Conservation (phyloP, 2,329 filamentous ascomycete genomes). For the Colletotrichum falcatum region DNA sequence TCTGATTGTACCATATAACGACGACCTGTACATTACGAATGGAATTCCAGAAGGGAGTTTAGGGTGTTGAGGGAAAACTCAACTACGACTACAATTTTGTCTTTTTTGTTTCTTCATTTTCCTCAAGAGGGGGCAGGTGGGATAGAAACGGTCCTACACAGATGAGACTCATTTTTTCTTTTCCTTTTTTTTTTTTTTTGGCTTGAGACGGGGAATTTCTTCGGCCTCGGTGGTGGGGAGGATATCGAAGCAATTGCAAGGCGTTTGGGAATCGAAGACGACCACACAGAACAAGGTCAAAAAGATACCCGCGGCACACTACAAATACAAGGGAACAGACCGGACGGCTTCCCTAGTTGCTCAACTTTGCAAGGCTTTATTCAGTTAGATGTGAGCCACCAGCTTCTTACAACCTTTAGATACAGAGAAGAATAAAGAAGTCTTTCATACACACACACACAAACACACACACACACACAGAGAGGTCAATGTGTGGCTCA, state of each 20-base stretch:
- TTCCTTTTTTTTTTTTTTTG: neutral
- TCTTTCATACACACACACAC: neutral
- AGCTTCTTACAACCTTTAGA: constrained; percentile 24
- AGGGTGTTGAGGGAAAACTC: constrained; percentile 29
- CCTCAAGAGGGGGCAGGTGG: neutral
- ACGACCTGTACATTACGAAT: constrained; percentile 39
- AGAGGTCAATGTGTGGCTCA: neutral
- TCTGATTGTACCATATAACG: constrained; percentile 28
- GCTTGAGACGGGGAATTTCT: constrained; percentile 21
- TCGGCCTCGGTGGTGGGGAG: constrained; percentile 21
- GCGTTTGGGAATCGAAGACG: constrained; percentile 41
- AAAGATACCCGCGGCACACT: constrained; percentile 38
- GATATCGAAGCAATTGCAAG: constrained; percentile 37
- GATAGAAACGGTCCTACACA: constrained; percentile 22
- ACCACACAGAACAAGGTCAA: constrained; percentile 32
- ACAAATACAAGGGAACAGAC: constrained; percentile 15
- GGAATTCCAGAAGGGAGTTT: constrained; percentile 26
- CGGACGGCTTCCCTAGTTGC: constrained; percentile 17
- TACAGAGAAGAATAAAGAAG: constrained; percentile 20
- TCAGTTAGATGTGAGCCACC: constrained; percentile 17
- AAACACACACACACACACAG: constrained; percentile 2
- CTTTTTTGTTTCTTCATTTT: neutral
- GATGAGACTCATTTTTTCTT: constrained; percentile 1
- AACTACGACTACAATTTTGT: constrained; percentile 35
- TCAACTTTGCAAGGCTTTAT: constrained; percentile 34